Conservation (phyloP, 1,284 basidiomycete species). For the Kalmanozyma brasiliensis region DNA sequence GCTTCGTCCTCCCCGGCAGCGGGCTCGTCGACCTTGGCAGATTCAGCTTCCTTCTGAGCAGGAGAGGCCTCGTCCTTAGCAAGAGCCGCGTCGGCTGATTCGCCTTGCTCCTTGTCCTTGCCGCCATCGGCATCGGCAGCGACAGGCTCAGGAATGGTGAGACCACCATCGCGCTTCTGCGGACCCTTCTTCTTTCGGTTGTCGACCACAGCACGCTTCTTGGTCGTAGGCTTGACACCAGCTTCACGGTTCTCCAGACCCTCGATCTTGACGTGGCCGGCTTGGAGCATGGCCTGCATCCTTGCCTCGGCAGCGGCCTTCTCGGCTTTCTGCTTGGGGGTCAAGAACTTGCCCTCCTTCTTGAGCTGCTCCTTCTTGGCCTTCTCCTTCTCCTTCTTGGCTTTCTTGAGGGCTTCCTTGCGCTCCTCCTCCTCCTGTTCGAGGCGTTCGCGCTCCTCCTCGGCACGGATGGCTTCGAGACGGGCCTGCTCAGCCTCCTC, state of each 20-base stretch:
- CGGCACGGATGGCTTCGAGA: conserved; percentile 55
- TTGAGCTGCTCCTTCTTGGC: conserved; percentile 65
- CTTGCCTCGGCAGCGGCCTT: conserved; percentile 89
- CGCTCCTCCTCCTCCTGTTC: conserved; percentile 65
- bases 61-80: conserved; percentile 38
- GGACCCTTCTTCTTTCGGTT: conserved; percentile 82
- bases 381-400: conserved; percentile 66
- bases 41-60: conserved; percentile 46
- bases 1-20: conserved; percentile 60
- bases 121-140: conserved; percentile 21
- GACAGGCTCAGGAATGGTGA: conserved; percentile 46
- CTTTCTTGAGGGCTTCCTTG: conserved; percentile 62
- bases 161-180: conserved; percentile 68
- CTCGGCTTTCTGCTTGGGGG: conserved; percentile 89
- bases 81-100: conserved; percentile 9
- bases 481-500: conserved; percentile 61
- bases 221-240: conserved; percentile 64
- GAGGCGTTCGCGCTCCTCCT: conserved; percentile 65
- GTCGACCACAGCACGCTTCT: conserved; percentile 77
- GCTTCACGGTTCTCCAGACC: conserved; percentile 75
- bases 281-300: conserved; percentile 87
- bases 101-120: conserved; percentile 16
- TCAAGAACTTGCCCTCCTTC: conserved; percentile 67
- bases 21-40: conserved; percentile 65
- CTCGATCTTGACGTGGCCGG: conserved; percentile 85